A percentile compares a stretch with the other conserved stretches of the same genome.
These are phyloP conservation scores for Arachnomyces sp. DNA, from an alignment of 2,329 filamentous ascomycete species.

Conservation along the genomic window DNA sequence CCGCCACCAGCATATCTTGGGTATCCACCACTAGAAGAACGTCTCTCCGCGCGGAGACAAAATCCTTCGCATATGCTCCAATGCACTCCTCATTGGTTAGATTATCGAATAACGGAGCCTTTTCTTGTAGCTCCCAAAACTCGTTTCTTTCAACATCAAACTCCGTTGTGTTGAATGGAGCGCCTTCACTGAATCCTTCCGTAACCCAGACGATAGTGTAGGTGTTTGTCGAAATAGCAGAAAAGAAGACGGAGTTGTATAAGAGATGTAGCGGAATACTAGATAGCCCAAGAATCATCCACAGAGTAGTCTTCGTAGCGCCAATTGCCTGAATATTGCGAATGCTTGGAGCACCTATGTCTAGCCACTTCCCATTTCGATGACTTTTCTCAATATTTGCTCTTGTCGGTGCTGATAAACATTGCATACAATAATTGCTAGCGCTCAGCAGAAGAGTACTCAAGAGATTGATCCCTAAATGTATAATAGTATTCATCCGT, in stretches of 20 bases:
- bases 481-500: constrained; percentile 15
- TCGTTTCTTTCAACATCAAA: too few species aligned
- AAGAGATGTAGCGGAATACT: constrained; percentile 13
- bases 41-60: constrained; percentile 8
- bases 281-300: constrained; percentile 4
- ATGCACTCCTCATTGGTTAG: constrained; percentile 11
- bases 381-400: constrained; percentile 26
- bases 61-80: constrained; percentile 12
- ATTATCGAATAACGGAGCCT: not conserved
- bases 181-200: too few species aligned
- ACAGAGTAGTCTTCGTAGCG: constrained; percentile 5
- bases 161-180: too few species aligned
- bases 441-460: constrained; percentile 24
- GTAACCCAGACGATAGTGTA: constrained; percentile 11
- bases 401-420: constrained; percentile 23
- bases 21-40: constrained; percentile 6
- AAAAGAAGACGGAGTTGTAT: constrained; percentile 16
- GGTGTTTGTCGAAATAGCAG: constrained; percentile 12
- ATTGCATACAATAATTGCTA: constrained; percentile 31
- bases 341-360: constrained; percentile 22
- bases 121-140: too few species aligned
- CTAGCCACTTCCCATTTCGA: constrained; percentile 19
- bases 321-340: constrained; percentile 16
- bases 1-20: too few species aligned
- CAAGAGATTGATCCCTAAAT: constrained; percentile 28